phyloP scores from a whole-genome alignment of 805 yeast genomes.

The Metschnikowia cerradonensis region DNA sequence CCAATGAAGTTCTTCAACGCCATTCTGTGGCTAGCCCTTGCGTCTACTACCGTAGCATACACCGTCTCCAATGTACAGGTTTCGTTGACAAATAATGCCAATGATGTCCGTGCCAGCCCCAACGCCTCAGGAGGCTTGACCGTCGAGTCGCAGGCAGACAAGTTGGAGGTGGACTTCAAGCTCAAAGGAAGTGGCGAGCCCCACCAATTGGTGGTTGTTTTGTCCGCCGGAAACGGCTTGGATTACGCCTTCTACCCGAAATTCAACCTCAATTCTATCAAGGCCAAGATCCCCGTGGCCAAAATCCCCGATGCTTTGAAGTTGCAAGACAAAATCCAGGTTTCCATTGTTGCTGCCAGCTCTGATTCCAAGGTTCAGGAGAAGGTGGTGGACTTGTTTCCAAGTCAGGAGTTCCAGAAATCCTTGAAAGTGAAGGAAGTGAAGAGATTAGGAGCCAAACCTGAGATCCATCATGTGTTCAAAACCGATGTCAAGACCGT shows the following conservation, averaged over 20 bases:
- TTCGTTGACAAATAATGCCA: constrained; percentile 20
- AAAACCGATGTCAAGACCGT: constrained; percentile 50
- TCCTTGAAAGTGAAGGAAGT: constrained; percentile 24
- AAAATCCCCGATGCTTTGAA: constrained; percentile 37
- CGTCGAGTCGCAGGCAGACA: constrained; percentile 31
- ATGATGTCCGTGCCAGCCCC: constrained; percentile 28
- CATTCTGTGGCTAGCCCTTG: constrained; percentile 18
- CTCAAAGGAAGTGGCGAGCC: constrained; percentile 26
- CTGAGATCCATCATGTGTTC: constrained; percentile 66
- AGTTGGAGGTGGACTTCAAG: constrained; percentile 25
- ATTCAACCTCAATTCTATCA: constrained; percentile 19
- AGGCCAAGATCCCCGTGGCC: constrained; percentile 22
- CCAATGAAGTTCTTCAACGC: constrained; percentile 21
- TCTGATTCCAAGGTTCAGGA: constrained; percentile 12
- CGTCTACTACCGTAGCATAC: constrained; percentile 25
- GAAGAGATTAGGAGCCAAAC: constrained; percentile 44
- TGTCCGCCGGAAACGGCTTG: constrained; percentile 29
- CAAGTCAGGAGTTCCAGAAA: constrained; percentile 24
- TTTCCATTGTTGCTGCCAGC: constrained; percentile 33
- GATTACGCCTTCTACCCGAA: constrained; percentile 32
- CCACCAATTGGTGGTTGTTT: constrained; percentile 31
- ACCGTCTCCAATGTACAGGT: constrained; percentile 29
- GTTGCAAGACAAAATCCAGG: constrained; percentile 26
- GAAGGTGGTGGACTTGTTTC: constrained; percentile 29
- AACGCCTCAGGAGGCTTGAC: constrained; percentile 27